These are phyloP conservation scores for Phaeosphaeria sp. DNA, from an alignment of 2,329 filamentous ascomycete genomes.

Conservation along the genomic window DNA sequence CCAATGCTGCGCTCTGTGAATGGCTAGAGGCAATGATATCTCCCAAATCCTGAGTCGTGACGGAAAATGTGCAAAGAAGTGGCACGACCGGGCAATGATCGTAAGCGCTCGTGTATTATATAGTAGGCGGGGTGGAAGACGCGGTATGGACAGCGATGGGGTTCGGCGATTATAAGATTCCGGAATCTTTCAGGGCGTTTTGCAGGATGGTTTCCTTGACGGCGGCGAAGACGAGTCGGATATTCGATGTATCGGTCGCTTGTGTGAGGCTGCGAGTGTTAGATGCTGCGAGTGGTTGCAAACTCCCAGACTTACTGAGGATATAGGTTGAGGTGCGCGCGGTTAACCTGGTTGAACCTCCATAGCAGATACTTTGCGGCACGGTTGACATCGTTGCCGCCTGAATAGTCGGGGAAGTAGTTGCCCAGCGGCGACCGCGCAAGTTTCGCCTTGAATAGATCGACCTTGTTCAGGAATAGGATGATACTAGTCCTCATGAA, in stretches of 20 bases:
- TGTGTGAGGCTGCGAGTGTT: constrained; percentile 79
- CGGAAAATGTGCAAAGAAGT: constrained; percentile 38
- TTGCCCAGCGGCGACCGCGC: constrained; percentile 86
- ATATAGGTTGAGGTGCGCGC: constrained; percentile 94
- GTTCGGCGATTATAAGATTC: constrained; percentile 70
- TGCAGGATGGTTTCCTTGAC: constrained; percentile 99
- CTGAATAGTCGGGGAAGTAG: constrained; percentile 98
- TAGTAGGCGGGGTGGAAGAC: constrained; percentile 25
- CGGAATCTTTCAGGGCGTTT: constrained; percentile 97
- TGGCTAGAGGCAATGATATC: constrained; percentile 47
- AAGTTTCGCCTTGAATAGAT: constrained; percentile 96
- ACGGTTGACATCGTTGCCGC: constrained; percentile 96
- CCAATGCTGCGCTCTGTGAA: constrained; percentile 48
- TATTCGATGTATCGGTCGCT: constrained; percentile 98
- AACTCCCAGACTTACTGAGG: constrained; percentile 69
- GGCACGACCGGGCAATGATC: constrained; percentile 40
- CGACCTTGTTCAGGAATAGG: constrained; percentile 97
- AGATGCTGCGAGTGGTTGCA: constrained; percentile 8
- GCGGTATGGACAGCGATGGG: constrained; percentile 42
- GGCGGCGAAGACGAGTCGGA: constrained; percentile 94
- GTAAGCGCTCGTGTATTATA: constrained; percentile 47
- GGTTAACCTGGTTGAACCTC: constrained; percentile 98
- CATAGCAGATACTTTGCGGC: constrained; percentile 97
- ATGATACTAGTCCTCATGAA: constrained; percentile 99
- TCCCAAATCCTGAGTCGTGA: constrained; percentile 44